Percentiles rank a stretch among this genome's conserved stretches.
Evolutionary conservation across 2,329 filamentous ascomycete genomes (phyloP).

Genomic region (Thielaviopsis cerberus): DNA sequence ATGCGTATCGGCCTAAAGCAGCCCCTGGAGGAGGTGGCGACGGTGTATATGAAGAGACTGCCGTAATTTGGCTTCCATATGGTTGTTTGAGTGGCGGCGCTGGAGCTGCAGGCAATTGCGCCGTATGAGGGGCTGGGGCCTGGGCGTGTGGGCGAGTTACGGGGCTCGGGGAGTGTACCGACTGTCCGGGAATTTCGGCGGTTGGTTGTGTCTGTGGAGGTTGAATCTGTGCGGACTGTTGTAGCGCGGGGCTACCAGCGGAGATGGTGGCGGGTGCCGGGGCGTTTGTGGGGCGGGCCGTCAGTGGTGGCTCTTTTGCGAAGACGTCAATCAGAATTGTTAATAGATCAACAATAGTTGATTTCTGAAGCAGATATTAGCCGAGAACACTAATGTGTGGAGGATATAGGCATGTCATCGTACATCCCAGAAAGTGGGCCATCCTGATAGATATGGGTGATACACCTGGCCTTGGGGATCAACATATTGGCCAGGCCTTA

Average conservation of each 20-base stretch:
- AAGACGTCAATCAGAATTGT: slow-evolving; percentile 72
- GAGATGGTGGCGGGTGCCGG: neutral
- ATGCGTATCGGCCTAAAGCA: neutral
- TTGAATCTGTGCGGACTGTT: slow-evolving; percentile 29
- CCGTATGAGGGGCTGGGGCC: neutral
- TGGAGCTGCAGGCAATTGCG: slow-evolving; percentile 14
- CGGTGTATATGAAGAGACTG: neutral
- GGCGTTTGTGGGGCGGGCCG: slow-evolving; percentile 30
- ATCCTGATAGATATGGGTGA: slow-evolving; percentile 84
- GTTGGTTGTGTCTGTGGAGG: slow-evolving; percentile 17
- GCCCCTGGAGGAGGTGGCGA: neutral
- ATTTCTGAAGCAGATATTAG: slow-evolving; percentile 41
- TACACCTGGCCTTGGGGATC: slow-evolving; percentile 85
- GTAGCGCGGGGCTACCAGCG: slow-evolving; percentile 43
- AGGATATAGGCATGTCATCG: slow-evolving; percentile 23
- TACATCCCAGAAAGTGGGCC: slow-evolving; percentile 80
- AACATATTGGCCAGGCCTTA: slow-evolving; percentile 86
- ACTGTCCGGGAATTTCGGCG: neutral
- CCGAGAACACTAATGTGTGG: neutral
- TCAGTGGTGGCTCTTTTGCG: slow-evolving; percentile 81
- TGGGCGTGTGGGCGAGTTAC: neutral
- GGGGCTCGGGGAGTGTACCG: neutral
- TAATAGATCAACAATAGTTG: slow-evolving; percentile 65
- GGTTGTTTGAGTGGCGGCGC: slow-evolving; percentile 16
- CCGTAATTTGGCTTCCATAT: slow-evolving; percentile 4